Evolutionary conservation across 495 filamentous ascomycete genomes (phyloP).

Genomic region (Neurospora africana): DNA sequence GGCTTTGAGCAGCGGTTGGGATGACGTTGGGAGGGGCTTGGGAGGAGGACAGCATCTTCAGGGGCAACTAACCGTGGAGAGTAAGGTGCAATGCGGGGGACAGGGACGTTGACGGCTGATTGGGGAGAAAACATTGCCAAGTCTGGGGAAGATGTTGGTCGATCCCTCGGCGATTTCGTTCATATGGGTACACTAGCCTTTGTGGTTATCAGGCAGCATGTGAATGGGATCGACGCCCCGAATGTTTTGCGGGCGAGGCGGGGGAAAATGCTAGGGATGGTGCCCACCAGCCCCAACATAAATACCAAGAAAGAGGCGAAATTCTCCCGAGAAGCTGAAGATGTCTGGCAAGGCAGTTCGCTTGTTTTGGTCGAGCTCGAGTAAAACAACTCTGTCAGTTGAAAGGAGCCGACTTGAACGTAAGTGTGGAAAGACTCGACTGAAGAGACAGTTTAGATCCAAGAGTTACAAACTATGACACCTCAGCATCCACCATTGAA

Average conservation of each 20-base stretch:
- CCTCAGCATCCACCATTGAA: neutral
- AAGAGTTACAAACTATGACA: neutral
- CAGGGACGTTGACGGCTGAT: neutral
- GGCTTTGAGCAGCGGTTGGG: neutral
- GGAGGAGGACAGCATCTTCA: neutral
- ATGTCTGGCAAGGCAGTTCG: neutral
- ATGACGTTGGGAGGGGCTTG: neutral
- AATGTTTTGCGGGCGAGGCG: neutral
- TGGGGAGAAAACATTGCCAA: constrained; percentile 3
- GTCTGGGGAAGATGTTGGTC: constrained; percentile 2
- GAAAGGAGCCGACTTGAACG: neutral
- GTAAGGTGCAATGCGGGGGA: neutral
- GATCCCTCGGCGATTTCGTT: constrained; percentile 4
- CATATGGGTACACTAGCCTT: neutral
- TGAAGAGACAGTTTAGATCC: neutral
- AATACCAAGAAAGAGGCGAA: neutral
- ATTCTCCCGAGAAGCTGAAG: neutral
- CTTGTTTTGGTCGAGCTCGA: neutral
- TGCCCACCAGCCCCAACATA: neutral
- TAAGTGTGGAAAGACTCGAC: neutral
- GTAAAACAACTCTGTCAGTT: neutral
- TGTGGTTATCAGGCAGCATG: neutral
- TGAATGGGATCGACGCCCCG: neutral
- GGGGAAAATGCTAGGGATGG: neutral
- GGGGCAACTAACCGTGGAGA: neutral